A percentile compares a stretch with the other conserved stretches of the same genome.
Evolutionary conservation across 352 stramenopile species (phyloP).

Genomic region (Globisporangium okanoganense): DNA sequence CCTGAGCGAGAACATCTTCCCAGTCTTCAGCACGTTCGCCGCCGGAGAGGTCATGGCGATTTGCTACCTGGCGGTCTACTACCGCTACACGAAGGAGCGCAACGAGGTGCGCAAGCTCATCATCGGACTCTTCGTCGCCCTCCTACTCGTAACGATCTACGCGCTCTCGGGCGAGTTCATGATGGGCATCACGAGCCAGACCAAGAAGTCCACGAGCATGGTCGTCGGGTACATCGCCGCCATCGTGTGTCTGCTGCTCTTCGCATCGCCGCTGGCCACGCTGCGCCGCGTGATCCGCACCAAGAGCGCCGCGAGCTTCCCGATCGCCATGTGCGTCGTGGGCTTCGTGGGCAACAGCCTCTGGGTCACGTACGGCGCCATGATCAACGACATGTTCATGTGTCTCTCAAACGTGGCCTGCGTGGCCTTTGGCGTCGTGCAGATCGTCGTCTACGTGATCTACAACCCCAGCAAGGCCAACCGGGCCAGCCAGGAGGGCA

Average conservation of each 20-base stretch:
- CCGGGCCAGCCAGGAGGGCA: not conserved
- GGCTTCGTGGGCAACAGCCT: slow-evolving; percentile 25
- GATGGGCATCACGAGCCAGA: slow-evolving; percentile 27
- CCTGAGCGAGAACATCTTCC: slow-evolving; percentile 9
- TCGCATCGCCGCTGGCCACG: slow-evolving; percentile 29
- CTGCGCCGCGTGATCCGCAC: slow-evolving; percentile 27
- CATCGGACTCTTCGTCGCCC: not conserved
- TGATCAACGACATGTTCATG: slow-evolving; percentile 34
- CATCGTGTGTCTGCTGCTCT: slow-evolving; percentile 27
- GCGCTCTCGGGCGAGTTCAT: slow-evolving; percentile 12
- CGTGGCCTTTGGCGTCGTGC: slow-evolving; percentile 24
- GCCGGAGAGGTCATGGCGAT: slow-evolving; percentile 25
- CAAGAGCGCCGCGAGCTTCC: slow-evolving; percentile 29
- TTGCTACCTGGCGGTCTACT: slow-evolving; percentile 31
- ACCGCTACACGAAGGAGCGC: slow-evolving; percentile 24
- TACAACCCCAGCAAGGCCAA: slow-evolving; percentile 6
- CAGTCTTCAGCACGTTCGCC: slow-evolving; percentile 9
- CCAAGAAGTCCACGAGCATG: slow-evolving; percentile 22
- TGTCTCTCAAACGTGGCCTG: slow-evolving; percentile 26
- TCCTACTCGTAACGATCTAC: slow-evolving; percentile 1
- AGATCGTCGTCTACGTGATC: slow-evolving; percentile 38
- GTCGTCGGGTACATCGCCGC: slow-evolving; percentile 26
- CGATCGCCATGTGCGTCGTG: slow-evolving; percentile 30
- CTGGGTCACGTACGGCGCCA: slow-evolving; percentile 30
- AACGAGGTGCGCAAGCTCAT: slow-evolving; percentile 13